Conservation (phyloP, 129 eudicot genomes). For the Silybum marianum region DNA sequence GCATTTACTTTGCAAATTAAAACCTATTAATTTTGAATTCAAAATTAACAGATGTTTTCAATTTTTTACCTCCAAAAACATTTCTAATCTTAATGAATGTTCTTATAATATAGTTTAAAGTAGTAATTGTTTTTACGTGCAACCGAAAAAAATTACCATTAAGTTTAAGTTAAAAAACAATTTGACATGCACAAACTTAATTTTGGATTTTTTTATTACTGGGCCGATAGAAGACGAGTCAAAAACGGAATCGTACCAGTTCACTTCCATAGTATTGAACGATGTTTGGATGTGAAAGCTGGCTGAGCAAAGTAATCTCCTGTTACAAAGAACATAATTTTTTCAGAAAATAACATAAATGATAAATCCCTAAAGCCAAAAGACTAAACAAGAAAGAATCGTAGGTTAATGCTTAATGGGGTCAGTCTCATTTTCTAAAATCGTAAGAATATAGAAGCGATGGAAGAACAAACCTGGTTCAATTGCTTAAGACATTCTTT, state of each 20-base stretch:
- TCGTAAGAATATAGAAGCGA: background rate
- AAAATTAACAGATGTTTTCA: background rate
- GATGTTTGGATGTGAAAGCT: constrained; percentile 69
- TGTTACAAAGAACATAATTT: constrained; percentile 28
- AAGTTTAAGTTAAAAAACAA: background rate
- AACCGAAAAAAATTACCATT: background rate
- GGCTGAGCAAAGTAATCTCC: constrained; percentile 72
- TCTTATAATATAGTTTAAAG: background rate
- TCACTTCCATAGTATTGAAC: constrained; percentile 83
- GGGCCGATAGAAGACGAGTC: background rate
- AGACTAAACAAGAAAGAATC: background rate
- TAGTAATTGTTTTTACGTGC: constrained; percentile 3
- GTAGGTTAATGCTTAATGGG: background rate
- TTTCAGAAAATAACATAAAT: constrained; percentile 6
- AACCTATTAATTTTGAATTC: background rate
- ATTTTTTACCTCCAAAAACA: background rate
- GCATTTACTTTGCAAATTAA: constrained; percentile 7
- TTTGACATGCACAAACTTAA: background rate
- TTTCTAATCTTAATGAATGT: background rate
- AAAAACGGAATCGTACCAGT: constrained; percentile 40
- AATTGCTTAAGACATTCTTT: constrained; percentile 75
- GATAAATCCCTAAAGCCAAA: background rate
- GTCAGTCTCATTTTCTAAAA: background rate
- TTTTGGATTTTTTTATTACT: background rate
- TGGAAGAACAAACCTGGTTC: constrained; percentile 54